phyloP scores from a whole-genome alignment of 23 red algal genomes.

The Gracilaria caudata region DNA sequence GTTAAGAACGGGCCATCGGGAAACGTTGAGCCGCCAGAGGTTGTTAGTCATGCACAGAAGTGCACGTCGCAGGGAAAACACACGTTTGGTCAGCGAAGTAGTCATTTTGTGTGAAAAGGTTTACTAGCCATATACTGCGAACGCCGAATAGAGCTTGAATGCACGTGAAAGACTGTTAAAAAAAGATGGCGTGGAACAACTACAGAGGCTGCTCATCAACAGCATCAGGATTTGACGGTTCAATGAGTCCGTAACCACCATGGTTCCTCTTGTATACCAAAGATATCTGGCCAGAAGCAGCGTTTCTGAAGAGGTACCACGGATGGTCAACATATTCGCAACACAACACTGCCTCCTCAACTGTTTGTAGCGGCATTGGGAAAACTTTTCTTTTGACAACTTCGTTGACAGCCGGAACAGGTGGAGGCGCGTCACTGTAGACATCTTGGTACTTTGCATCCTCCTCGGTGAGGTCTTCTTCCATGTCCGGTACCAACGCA shows the following conservation, averaged over 20 bases:
- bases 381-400: slow-evolving; percentile 81
- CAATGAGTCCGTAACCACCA: slow-evolving; percentile 92
- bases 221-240: slow-evolving; percentile 65
- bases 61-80: background rate
- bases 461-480: slow-evolving; percentile 35
- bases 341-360: slow-evolving; percentile 89
- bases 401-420: slow-evolving; percentile 60
- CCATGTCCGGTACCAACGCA: background rate
- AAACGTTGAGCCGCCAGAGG: background rate
- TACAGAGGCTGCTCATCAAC: slow-evolving; percentile 56
- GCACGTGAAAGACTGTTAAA: slow-evolving; percentile 17
- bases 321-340: slow-evolving; percentile 93
- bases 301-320: slow-evolving; percentile 94
- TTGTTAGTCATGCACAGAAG: background rate
- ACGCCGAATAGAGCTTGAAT: slow-evolving; percentile 1
- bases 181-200: background rate
- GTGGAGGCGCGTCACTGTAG: background rate
- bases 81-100: background rate
- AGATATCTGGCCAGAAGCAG: slow-evolving; percentile 77
- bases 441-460: slow-evolving; percentile 46
- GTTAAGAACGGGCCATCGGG: no score
- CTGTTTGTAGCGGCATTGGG: slow-evolving; percentile 79
- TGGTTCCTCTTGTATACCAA: slow-evolving; percentile 92
- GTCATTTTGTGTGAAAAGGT: background rate
- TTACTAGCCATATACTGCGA: slow-evolving; percentile 4